These are phyloP conservation scores for Circinella minor DNA, from an alignment of 371 early-diverging fungal species.

Conservation along the genomic window DNA sequence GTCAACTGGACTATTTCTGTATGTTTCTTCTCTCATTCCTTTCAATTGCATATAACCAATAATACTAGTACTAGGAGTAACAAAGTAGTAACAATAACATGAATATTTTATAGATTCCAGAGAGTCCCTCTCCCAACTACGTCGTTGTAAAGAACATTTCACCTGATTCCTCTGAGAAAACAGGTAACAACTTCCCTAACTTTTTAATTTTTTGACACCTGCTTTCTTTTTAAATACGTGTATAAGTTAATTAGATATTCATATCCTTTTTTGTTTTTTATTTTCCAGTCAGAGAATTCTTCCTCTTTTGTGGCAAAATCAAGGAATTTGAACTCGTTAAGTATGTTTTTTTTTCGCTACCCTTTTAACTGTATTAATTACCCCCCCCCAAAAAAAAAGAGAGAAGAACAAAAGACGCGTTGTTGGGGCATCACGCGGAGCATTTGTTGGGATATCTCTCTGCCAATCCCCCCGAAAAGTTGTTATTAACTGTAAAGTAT, in stretches of 20 bases:
- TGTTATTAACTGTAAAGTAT: constrained; percentile 19
- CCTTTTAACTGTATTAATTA: too few species aligned
- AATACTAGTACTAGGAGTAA: neutral
- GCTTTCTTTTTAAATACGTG: neutral
- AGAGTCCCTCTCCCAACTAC: constrained; percentile 56
- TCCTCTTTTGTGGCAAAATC: constrained; percentile 73
- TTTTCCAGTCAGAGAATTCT: constrained; percentile 65
- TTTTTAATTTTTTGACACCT: too few species aligned
- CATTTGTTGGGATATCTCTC: constrained; percentile 1
- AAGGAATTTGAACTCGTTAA: constrained; percentile 62
- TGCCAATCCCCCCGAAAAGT: too few species aligned
- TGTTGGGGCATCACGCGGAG: neutral
- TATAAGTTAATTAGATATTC: too few species aligned
- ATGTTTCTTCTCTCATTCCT: neutral
- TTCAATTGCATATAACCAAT: neutral
- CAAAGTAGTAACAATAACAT: too few species aligned
- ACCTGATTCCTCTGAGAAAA: constrained; percentile 54
- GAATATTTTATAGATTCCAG: constrained; percentile 46
- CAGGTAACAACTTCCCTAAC: constrained; percentile 33
- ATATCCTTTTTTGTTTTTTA: too few species aligned
- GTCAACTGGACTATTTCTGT: neutral
- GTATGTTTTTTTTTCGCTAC: constrained; percentile 38
- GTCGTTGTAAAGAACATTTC: constrained; percentile 64
- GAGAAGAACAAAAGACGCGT: neutral
- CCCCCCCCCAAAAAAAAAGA: neutral